phyloP scores from a whole-genome alignment of 805 yeast species.

The Saitoella complicata region DNA sequence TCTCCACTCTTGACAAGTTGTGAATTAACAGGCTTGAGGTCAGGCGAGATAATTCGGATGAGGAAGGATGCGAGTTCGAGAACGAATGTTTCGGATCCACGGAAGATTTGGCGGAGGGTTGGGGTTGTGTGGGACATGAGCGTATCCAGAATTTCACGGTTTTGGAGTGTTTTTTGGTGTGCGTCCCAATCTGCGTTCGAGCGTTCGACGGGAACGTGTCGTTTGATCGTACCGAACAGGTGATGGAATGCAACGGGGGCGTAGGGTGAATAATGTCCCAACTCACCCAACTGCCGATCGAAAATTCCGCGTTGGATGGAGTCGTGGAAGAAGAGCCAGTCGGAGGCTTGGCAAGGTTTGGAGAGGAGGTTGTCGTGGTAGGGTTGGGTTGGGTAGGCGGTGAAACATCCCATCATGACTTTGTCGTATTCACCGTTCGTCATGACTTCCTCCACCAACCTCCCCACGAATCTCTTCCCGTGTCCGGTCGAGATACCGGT shows the following conservation, averaged over 20 bases:
- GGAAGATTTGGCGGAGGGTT: conserved; percentile 7
- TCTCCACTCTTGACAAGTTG: conserved; percentile 2
- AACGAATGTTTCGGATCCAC: conserved; percentile 6
- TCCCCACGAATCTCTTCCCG: conserved; percentile 33
- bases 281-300: conserved; percentile 27
- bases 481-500: conserved; percentile 15
- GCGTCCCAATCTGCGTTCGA: conserved; percentile 10
- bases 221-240: conserved; percentile 41
- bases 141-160: conserved; percentile 19
- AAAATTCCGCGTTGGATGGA: conserved; percentile 26
- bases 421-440: conserved; percentile 41
- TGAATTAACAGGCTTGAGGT: conserved; percentile 4
- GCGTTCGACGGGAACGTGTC: background rate
- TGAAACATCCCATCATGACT: conserved; percentile 52
- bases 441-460: conserved; percentile 31
- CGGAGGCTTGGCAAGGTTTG: conserved; percentile 47
- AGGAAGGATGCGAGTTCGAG: conserved; percentile 21
- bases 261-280: conserved; percentile 38
- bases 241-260: conserved; percentile 48
- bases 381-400: conserved; percentile 41
- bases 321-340: conserved; percentile 68
- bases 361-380: conserved; percentile 46
- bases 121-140: conserved; percentile 13
- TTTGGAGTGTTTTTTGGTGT: conserved; percentile 18
- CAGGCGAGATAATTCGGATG: conserved; percentile 16